Conservation (phyloP, 306 rosid species). For the Vigna unguiculata region DNA sequence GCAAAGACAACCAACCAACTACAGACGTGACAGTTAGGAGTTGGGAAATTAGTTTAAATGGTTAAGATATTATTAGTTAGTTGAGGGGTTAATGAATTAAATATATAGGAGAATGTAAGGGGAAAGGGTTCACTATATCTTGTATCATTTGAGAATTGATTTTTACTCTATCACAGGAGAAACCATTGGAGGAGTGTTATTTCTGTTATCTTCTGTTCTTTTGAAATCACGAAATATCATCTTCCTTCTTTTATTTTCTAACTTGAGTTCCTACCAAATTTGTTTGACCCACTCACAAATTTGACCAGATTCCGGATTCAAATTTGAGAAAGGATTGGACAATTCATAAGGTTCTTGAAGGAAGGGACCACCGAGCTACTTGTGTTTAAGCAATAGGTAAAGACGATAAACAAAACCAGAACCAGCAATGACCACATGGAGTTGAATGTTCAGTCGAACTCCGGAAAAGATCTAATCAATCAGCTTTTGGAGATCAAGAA, state of each 20-base stretch:
- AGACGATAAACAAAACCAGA: neutral
- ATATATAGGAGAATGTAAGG: neutral
- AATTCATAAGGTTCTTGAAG: neutral
- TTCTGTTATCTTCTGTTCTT: neutral
- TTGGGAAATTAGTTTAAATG: neutral
- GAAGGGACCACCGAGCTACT: neutral
- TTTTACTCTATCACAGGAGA: neutral
- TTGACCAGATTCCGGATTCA: neutral
- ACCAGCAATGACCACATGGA: neutral
- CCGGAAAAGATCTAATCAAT: neutral
- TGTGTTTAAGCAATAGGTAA: neutral
- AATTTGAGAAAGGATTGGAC: neutral
- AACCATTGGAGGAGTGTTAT: neutral
- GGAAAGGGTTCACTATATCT: neutral
- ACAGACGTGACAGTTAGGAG: neutral
- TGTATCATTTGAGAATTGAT: neutral
- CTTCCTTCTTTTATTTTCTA: neutral
- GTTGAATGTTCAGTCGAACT: neutral
- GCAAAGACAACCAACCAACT: constrained; percentile 4
- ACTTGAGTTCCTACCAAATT: neutral
- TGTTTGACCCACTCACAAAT: neutral
- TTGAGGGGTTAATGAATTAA: neutral
- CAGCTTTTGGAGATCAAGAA: neutral
- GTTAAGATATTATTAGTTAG: neutral
- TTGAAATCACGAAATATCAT: neutral